Base-by-base conservation (phyloP, 768 basidiomycete species). In the Amanita pseudoporphyria region DNA sequence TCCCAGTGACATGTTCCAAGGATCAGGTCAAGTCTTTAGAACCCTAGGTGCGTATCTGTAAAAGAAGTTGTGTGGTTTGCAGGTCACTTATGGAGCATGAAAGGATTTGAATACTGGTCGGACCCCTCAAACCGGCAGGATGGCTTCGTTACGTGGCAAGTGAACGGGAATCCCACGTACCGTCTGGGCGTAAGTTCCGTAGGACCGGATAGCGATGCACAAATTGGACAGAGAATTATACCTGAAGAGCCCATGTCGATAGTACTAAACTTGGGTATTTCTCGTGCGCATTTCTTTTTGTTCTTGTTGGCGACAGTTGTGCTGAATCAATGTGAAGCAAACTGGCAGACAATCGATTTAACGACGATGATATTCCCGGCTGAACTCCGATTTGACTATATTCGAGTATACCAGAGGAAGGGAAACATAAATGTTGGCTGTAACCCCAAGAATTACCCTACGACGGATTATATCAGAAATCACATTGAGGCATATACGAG, bases 101-200 rank as follows among this genome's bases (percentile, higher is more conserved):
- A n/a, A 76, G 83, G 86, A 13, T 88, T 88, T 58, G 90, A 92
- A 60, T 87, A 84, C 59, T 85, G 73, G 71, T 67, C 76, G 6
- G 72, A 87, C 59, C 81, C 79, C 1, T 66, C 70, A 4, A 66
- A 78, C 44, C 70, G 72, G 0, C 47, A 58, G 0, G 72, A 73
- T 7, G 85, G 85, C 0, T 84, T 74, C 58, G 80, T 93, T 50
- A 81, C 82, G 5, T 93, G 92, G 92, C 72, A 78, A 49, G 73
- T 79, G 12, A 73, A 81, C 53, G 82, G 79, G 1, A 57, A 59
- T 24, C 71, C 71, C 33, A 71, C 74, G 0, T 77, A 64, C 49
- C 61, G 66, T 12, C 58, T 92, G 57, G 71, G 74, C 14, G 80
- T 85, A 0, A 49, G 56, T 10, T 77, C 85, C 16, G 72, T 76